Evolutionary conservation across 306 rosid genomes (phyloP).

Genomic region (Arachis stenosperma): DNA sequence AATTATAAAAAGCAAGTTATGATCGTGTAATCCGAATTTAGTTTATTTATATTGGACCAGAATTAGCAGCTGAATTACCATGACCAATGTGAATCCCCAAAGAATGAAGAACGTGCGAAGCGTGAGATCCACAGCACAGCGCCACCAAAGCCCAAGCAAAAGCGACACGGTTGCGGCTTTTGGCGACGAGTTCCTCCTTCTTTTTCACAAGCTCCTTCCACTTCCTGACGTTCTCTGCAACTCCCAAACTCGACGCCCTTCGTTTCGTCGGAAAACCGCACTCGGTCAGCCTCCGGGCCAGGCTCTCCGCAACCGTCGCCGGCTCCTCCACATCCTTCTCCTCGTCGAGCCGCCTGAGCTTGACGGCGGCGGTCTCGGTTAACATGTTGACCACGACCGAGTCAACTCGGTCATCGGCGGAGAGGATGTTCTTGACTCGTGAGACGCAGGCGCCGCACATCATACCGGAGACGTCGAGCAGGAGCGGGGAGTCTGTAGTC

Average conservation of each 20-base stretch:
- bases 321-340: slow-evolving; percentile 34
- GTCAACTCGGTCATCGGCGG: slow-evolving; percentile 81
- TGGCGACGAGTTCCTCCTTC: slow-evolving; percentile 69
- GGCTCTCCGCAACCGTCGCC: slow-evolving; percentile 61
- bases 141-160: slow-evolving; percentile 97
- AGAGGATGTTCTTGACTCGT: slow-evolving; percentile 78
- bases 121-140: slow-evolving; percentile 92
- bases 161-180: slow-evolving; percentile 79
- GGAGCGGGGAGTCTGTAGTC: slow-evolving; percentile 56
- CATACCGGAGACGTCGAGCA: slow-evolving; percentile 91
- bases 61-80: slow-evolving; percentile 50
- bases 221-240: slow-evolving; percentile 83
- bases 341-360: slow-evolving; percentile 46
- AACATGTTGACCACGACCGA: slow-evolving; percentile 91
- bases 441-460: slow-evolving; percentile 96
- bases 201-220: slow-evolving; percentile 89
- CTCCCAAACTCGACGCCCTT: slow-evolving; percentile 74
- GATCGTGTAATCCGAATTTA: neutral
- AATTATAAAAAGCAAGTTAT: slow-evolving; percentile 19
- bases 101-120: slow-evolving; percentile 85
- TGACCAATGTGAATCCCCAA: slow-evolving; percentile 84
- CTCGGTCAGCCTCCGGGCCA: slow-evolving; percentile 73
- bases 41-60: neutral
- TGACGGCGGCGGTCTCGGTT: slow-evolving; percentile 97
- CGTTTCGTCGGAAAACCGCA: slow-evolving; percentile 80